These are phyloP conservation scores for Bipolaris zeicola DNA, from an alignment of 2,329 filamentous ascomycete species.

Conservation along the genomic window DNA sequence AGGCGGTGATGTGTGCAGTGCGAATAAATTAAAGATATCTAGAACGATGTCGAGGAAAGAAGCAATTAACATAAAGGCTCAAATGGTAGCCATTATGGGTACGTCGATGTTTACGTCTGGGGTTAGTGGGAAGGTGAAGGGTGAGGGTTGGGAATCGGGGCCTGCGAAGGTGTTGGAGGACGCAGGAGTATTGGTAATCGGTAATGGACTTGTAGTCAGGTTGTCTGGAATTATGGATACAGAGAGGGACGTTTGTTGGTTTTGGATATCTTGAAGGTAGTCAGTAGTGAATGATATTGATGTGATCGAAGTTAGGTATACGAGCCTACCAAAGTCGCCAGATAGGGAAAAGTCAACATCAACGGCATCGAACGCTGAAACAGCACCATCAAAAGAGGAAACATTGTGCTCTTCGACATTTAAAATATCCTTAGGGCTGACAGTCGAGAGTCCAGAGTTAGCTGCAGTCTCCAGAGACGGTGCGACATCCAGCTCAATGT, in stretches of 20 bases:
- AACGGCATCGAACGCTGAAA: not conserved
- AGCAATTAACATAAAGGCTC: not conserved
- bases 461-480: not conserved
- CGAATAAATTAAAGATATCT: not conserved
- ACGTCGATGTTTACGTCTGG: not conserved
- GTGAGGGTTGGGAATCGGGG: not conserved
- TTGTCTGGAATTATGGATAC: not conserved
- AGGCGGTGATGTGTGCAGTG: not conserved
- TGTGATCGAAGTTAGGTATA: not conserved
- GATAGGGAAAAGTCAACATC: not conserved
- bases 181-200: not conserved
- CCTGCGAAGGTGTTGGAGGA: not conserved
- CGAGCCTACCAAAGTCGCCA: not conserved
- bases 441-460: not conserved
- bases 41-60: not conserved
- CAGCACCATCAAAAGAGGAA: not conserved
- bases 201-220: not conserved
- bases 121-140: conserved; percentile 2
- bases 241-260: not conserved
- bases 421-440: not conserved
- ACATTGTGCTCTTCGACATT: not conserved
- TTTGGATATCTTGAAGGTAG: not conserved
- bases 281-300: not conserved
- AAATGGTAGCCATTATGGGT: not conserved
- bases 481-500: not conserved